Percentiles rank a stretch among this genome's conserved stretches.
phyloP scores from a whole-genome alignment of 331 rosid species.

The Rhamnella rubrinervis region DNA sequence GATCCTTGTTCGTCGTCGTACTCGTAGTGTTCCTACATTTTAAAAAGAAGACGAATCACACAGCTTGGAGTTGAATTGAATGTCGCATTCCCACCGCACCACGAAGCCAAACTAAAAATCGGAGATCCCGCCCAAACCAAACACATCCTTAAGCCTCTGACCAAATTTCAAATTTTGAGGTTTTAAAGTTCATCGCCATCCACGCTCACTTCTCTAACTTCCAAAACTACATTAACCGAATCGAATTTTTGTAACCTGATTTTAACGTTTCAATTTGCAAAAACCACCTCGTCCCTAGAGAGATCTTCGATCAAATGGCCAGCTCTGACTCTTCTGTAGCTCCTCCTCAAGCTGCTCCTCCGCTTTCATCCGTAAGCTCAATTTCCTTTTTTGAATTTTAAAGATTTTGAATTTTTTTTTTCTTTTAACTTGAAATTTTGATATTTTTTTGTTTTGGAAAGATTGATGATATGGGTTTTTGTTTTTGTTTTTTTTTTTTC shows the following conservation, averaged over 20 bases:
- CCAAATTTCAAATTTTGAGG: slow-evolving; percentile 27
- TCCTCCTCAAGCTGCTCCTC: slow-evolving; percentile 24
- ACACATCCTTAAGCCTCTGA: slow-evolving; percentile 1
- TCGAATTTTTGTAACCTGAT: no score
- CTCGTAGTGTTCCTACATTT: no score
- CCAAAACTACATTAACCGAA: no score
- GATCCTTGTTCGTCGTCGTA: no score
- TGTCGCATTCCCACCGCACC: no score
- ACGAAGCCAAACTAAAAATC: no score
- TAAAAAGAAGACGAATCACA: no score
- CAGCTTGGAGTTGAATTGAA: no score
- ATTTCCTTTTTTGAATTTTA: slow-evolving; percentile 10
- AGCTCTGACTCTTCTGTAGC: slow-evolving; percentile 20
- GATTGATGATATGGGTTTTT: background rate
- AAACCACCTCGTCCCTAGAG: no score
- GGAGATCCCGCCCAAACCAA: slow-evolving; percentile 42
- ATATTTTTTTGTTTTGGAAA: background rate
- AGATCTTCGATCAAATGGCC: slow-evolving; percentile 15
- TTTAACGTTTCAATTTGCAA: no score
- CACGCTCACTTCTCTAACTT: no score
- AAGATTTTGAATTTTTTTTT: background rate
- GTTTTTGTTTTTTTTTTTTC: background rate
- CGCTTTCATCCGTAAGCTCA: slow-evolving; percentile 47
- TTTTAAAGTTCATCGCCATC: background rate
- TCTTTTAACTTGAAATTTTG: background rate